Base-by-base conservation (phyloP, 2,329 filamentous ascomycete species). In the Botryotinia globosa region DNA sequence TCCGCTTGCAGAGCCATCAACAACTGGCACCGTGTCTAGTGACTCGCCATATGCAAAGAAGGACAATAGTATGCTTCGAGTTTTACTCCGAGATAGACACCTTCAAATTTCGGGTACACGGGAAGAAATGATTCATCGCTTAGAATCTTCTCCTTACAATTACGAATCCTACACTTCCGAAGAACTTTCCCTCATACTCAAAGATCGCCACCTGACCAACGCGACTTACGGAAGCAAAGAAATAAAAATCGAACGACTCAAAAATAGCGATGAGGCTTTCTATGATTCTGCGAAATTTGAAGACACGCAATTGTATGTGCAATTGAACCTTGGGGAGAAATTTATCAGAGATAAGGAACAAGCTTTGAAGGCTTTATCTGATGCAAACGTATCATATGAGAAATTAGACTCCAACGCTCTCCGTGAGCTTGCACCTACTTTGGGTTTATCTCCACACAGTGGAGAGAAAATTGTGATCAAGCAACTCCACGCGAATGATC, bases 31-130 rank as follows among this genome's bases (percentile, higher is more conserved):
- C 18, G 39, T 14, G 42, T 12, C 51, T 29, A 51, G 20, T 37
- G 58, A 62, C 66, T 75, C 22, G 34, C 73, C 25, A 29, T 76
- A 76, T 42, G 63, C n/a, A 2, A 64, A 48, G 18, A 76, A 76
- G 42, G 76, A 78, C 45, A 76, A 76, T 62, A 74, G 75, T 69
- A 78, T 75, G 44, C 67, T 77, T 7, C 65, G 63, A 16, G 37
- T 39, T 22, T 63, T 78, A 39, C 71, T 77, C 6, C 20, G 42
- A 10, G 76, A 77, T 29, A 59, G 77, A 61, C 10, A 29, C 34
- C 45, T 68, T 14, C 45, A 51, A 32, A 44, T 54, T 6, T 51
- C 34, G 1, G 76, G 75, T 22, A 73, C 74, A 10, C 71, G 76
- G 7, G 74, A 77, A 34, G 74, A 77, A 34, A 72, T 77, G 59